Percentiles rank a stretch among this genome's conserved stretches.
Evolutionary conservation across 306 rosid species (phyloP).

Genomic region (apple (Malus domestica)): ASM211411v1 NC_041796.1:12428501-12429000

Average conservation of each 20-base stretch:
- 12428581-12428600: constrained; percentile 82
- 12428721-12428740: not conserved
- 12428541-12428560: constrained; percentile 18
- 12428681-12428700: constrained; percentile 36
- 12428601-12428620: constrained; percentile 75
- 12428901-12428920: not conserved
- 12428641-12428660: constrained; percentile 38
- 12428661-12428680: constrained; percentile 38
- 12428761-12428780: not conserved
- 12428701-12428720: not conserved
- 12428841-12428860: not conserved
- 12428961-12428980: not conserved
- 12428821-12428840: not conserved
- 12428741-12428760: not conserved
- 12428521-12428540: constrained; percentile 54
- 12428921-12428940: not conserved
- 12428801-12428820: not conserved
- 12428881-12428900: not conserved
- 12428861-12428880: not conserved
- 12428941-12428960: not conserved
- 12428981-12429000: not conserved
- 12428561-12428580: constrained; percentile 55
- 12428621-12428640: constrained; percentile 79
- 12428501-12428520: constrained; percentile 5
- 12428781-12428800: not conserved